Evolutionary conservation across 2,329 filamentous ascomycete species (phyloP).

Genomic region (Thielaviopsis populi): DNA sequence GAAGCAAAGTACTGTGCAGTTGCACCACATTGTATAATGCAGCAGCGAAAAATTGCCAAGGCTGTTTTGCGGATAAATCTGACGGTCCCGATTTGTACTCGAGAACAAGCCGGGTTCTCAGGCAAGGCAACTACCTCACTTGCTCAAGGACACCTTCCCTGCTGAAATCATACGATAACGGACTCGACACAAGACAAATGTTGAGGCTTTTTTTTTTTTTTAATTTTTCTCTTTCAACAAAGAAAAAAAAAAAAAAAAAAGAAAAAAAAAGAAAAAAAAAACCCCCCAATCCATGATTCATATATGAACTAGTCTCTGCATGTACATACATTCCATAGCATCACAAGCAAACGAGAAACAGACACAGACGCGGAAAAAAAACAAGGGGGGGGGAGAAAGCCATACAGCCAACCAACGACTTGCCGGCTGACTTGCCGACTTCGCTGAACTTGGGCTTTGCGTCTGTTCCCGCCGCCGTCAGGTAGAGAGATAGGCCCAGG

Average conservation of each 20-base stretch:
- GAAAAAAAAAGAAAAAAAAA: no score
- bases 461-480: background rate
- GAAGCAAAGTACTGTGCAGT: background rate
- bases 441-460: background rate
- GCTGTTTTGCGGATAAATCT: background rate
- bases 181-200: background rate
- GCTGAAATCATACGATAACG: background rate
- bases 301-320: no score
- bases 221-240: background rate
- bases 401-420: background rate
- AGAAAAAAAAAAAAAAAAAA: no score
- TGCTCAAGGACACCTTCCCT: background rate
- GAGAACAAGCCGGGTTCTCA: background rate
- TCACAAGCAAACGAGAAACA: background rate
- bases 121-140: background rate
- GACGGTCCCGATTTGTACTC: background rate
- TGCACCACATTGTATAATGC: background rate
- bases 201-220: background rate
- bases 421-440: background rate
- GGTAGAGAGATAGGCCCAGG: background rate
- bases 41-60: background rate
- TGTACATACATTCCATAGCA: no score
- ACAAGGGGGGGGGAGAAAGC: background rate
- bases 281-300: no score
- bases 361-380: background rate